These are phyloP conservation scores for Ambrosia hybrid DNA, from an alignment of 140 eudicot species.

Conservation along the genomic window DNA sequence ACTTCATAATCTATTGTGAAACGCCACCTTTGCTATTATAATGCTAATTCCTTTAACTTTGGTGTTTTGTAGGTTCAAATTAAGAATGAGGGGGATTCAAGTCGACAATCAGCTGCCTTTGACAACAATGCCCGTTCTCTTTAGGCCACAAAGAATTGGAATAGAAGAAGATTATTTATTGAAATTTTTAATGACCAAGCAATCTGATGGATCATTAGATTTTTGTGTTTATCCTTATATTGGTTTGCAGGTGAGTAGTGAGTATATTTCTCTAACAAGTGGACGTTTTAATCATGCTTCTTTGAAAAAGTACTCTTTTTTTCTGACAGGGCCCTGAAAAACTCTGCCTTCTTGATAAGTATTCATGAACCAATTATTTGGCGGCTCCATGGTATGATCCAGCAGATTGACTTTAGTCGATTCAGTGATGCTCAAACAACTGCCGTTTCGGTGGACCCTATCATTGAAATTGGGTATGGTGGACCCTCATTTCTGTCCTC, in stretches of 20 bases:
- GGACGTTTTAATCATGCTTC: neutral
- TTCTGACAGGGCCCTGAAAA: slow-evolving; percentile 83
- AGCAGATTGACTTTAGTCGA: slow-evolving; percentile 70
- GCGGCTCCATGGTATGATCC: slow-evolving; percentile 96
- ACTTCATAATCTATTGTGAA: neutral
- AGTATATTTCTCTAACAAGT: slow-evolving; percentile 7
- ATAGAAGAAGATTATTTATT: slow-evolving; percentile 73
- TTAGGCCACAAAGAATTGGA: slow-evolving; percentile 82
- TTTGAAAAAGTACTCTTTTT: neutral
- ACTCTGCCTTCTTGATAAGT: slow-evolving; percentile 84
- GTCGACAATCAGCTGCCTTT: slow-evolving; percentile 96
- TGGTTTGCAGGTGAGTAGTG: slow-evolving; percentile 67
- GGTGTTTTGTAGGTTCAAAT: slow-evolving; percentile 57
- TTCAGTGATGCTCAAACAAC: slow-evolving; percentile 55
- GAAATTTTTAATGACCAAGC: slow-evolving; percentile 80
- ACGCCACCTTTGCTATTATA: neutral
- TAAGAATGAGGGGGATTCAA: slow-evolving; percentile 98
- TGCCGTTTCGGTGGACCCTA: slow-evolving; percentile 92
- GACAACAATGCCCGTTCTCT: slow-evolving; percentile 95
- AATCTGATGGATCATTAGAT: slow-evolving; percentile 93
- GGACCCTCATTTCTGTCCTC: neutral
- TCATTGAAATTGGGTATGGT: slow-evolving; percentile 79
- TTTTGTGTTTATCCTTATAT: slow-evolving; percentile 88
- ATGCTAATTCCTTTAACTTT: slow-evolving; percentile 18
- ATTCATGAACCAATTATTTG: slow-evolving; percentile 96